Conservation (phyloP, 2,329 filamentous ascomycete genomes). For the Aspergillus udagawae region DNA sequence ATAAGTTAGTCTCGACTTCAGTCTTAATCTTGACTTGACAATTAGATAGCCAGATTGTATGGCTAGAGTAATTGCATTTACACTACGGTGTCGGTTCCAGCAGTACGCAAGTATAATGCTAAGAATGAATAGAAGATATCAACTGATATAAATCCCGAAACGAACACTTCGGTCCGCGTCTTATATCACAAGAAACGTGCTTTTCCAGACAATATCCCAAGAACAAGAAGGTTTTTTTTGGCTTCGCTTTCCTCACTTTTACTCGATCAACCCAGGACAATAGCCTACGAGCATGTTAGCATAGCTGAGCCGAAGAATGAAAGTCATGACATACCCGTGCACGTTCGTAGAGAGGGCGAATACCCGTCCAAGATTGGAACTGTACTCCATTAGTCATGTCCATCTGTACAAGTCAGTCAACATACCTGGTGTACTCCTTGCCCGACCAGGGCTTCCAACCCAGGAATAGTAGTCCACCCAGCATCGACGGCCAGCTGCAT, state of each 20-base stretch:
- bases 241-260: neutral
- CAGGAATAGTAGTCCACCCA: slow-evolving; percentile 80
- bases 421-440: slow-evolving; percentile 80
- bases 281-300: neutral
- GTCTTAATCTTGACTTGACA: too few species aligned
- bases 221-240: slow-evolving; percentile 19
- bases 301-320: neutral
- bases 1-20: neutral
- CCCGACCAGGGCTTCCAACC: slow-evolving; percentile 81
- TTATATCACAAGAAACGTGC: neutral
- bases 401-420: slow-evolving; percentile 10
- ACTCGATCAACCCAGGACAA: neutral
- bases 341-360: slow-evolving; percentile 67
- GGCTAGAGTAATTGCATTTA: neutral
- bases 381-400: slow-evolving; percentile 27
- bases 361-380: slow-evolving; percentile 82
- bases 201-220: neutral
- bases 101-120: neutral
- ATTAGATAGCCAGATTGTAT: neutral
- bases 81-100: neutral
- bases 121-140: neutral
- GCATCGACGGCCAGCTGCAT: slow-evolving; percentile 77
- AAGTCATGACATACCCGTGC: slow-evolving; percentile 49
- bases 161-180: neutral
- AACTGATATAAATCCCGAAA: neutral